Base-by-base conservation (phyloP, 805 yeast genomes). In the Starmerella vitae region DNA sequence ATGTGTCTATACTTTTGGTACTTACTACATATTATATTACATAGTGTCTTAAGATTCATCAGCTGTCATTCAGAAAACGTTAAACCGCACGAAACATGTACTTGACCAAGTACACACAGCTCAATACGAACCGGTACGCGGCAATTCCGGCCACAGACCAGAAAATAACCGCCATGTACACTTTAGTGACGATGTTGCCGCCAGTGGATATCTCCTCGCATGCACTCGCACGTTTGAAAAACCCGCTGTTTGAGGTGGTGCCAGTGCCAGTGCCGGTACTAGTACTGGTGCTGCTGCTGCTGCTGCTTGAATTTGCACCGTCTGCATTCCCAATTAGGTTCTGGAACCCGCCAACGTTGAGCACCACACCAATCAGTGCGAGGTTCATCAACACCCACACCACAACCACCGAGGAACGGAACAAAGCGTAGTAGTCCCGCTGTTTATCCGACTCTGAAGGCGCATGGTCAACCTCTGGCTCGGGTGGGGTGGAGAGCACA, bases 131-230 rank as follows among this genome's bases (percentile, higher is more conserved):
- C 46, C 96, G 66, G 58, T 83, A 77, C 5, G 77, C 68, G 0
- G 97, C 95, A 67, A 84, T 71, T 20, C 77, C 81, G 3, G 95
- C 95, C 31, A 88, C 97, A 27, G 86, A 63, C 95, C 97, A 88
- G 48, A 88, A 65, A 33, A 88, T 78, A 22, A 88, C 83, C 4
- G 91, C 72, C 58, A 88, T 69, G 56, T 84, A 88, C 5, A 76
- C 62, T 34, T 52, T 50, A 1, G 60, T 49, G 18, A 56, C 50
- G 5, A 15, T 31, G n/a, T 48, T 41, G 8, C 52, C 42, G 17
- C 58, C 48, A 9, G 68, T 63, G 25, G 66, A 60, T 19, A 45
- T 32, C 37, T 42, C 49, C 9, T 37, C 26, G 54, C 60, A 52
- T 2, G 46, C 20, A 20, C 30, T 20, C 1, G 32, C 29, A 2